A percentile compares a stretch with the other conserved stretches of the same genome.
Evolutionary conservation across 2,329 filamentous ascomycete species (phyloP).

Genomic region (Zymoseptoria brevis): DNA sequence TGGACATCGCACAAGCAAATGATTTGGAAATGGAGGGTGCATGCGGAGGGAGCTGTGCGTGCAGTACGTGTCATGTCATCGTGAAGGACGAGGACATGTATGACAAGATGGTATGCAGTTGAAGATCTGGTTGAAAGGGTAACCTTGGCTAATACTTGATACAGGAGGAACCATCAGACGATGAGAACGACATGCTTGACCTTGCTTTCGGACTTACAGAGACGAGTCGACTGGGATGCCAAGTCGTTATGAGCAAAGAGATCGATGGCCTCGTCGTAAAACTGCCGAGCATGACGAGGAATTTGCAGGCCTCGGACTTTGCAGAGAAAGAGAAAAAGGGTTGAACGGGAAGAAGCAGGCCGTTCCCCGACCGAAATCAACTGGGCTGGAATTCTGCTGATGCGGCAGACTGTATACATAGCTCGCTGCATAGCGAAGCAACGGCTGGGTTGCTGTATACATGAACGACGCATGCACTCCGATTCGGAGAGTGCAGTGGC

Average conservation of each 20-base stretch:
- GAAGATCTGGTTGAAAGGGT: constrained; percentile 1
- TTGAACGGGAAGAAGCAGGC: not conserved
- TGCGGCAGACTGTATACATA: not conserved
- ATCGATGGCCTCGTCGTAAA: constrained; percentile 78
- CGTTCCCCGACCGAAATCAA: not conserved
- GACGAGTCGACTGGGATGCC: constrained; percentile 76
- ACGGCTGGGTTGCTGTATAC: not conserved
- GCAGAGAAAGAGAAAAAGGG: constrained; percentile 26
- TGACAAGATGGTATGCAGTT: constrained; percentile 28
- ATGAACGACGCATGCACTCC: not conserved
- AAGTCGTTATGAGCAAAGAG: constrained; percentile 85
- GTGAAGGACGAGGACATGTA: constrained; percentile 60
- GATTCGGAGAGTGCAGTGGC: not conserved
- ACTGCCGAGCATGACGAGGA: constrained; percentile 88
- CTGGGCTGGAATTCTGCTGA: not conserved
- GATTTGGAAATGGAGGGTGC: constrained; percentile 98
- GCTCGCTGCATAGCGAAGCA: not conserved
- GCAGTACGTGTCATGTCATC: constrained; percentile 88
- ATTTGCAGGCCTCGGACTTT: constrained; percentile 93
- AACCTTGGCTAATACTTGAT: not conserved
- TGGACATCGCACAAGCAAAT: constrained; percentile 90
- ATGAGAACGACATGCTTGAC: constrained; percentile 78
- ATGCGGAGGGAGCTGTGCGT: constrained; percentile 88
- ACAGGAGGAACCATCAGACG: constrained; percentile 38
- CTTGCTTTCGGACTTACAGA: constrained; percentile 84